Evolutionary conservation across 2,329 filamentous ascomycete genomes (phyloP).

Genomic region (Penicillium sp.): DNA sequence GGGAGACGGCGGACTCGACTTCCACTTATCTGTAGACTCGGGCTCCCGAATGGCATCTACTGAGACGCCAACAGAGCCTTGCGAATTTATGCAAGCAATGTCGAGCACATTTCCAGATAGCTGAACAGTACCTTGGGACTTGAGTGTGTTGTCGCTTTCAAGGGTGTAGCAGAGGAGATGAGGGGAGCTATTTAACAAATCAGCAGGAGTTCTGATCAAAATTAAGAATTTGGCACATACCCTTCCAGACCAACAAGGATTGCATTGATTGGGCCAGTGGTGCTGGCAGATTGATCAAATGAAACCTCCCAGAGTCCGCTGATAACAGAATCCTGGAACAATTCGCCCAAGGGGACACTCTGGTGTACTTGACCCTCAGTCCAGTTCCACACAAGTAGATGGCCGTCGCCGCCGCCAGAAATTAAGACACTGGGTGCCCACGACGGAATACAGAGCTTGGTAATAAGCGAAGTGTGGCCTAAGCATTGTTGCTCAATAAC

Average conservation of each 20-base stretch:
- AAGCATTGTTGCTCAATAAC: constrained; percentile 89
- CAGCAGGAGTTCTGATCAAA: constrained; percentile 10
- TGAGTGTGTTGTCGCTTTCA: constrained; percentile 51
- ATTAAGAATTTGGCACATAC: constrained; percentile 43
- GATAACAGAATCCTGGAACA: constrained; percentile 44
- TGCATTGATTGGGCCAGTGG: constrained; percentile 21
- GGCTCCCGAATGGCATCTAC: constrained; percentile 56
- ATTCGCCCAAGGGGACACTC: constrained; percentile 30
- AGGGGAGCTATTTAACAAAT: constrained; percentile 62
- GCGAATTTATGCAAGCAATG: constrained; percentile 38
- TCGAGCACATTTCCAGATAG: constrained; percentile 69
- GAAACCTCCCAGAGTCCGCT: constrained; percentile 53
- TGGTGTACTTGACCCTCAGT: constrained; percentile 39
- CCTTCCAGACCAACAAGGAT: constrained; percentile 60
- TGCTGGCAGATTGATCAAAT: constrained; percentile 22
- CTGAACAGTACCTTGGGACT: constrained; percentile 53
- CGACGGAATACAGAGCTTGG: constrained; percentile 67
- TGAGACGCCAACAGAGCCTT: constrained; percentile 48
- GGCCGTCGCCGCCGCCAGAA: constrained; percentile 83
- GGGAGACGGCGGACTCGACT: constrained; percentile 19
- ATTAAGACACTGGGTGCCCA: constrained; percentile 65
- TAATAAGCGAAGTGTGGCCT: constrained; percentile 84
- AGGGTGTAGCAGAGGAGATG: constrained; percentile 67
- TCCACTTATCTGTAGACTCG: constrained; percentile 50
- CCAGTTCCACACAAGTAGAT: constrained; percentile 85